These are phyloP conservation scores for Cryptococcus sp. DNA, from an alignment of 1,284 basidiomycete species.

Conservation along the genomic window DNA sequence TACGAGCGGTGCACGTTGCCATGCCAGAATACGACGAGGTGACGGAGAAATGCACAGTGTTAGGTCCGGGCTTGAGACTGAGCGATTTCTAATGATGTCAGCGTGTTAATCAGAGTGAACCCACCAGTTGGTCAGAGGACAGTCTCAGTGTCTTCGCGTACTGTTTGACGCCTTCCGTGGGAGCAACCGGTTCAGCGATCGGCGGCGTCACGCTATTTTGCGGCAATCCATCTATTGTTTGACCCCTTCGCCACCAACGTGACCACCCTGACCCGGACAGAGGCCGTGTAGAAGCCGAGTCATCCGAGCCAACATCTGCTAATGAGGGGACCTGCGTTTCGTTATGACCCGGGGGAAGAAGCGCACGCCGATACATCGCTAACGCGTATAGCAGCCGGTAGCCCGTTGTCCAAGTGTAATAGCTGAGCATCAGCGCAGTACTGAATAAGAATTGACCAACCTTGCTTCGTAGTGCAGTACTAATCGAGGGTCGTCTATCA, in stretches of 20 bases:
- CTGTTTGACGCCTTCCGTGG: slow-evolving; percentile 39
- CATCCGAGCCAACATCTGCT: too few species aligned
- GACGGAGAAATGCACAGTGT: slow-evolving; percentile 91
- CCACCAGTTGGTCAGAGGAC: slow-evolving; percentile 76
- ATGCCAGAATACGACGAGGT: slow-evolving; percentile 77
- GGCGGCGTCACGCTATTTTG: not conserved
- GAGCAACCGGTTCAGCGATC: not conserved
- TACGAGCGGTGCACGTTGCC: slow-evolving; percentile 84
- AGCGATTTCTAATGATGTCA: slow-evolving; percentile 68
- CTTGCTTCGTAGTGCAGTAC: slow-evolving; percentile 56
- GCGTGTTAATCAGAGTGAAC: slow-evolving; percentile 28
- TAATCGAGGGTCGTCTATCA: slow-evolving; percentile 57
- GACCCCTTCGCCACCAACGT: slow-evolving; percentile 46
- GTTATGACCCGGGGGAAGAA: slow-evolving; percentile 36
- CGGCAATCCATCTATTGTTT: slow-evolving; percentile 8
- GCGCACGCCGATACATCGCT: slow-evolving; percentile 54
- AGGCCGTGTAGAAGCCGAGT: slow-evolving; percentile 13
- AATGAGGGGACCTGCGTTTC: not conserved
- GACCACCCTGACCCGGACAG: slow-evolving; percentile 49
- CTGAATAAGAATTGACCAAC: slow-evolving; percentile 22
- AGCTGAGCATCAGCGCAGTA: slow-evolving; percentile 30
- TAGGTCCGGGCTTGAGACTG: slow-evolving; percentile 82
- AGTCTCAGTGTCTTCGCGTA: slow-evolving; percentile 92
- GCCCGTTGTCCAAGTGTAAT: slow-evolving; percentile 58
- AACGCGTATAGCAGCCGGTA: slow-evolving; percentile 57